These are phyloP conservation scores for Phlebiopsis flavidoalba DNA, from an alignment of 768 basidiomycete genomes.

Conservation along the genomic window DNA sequence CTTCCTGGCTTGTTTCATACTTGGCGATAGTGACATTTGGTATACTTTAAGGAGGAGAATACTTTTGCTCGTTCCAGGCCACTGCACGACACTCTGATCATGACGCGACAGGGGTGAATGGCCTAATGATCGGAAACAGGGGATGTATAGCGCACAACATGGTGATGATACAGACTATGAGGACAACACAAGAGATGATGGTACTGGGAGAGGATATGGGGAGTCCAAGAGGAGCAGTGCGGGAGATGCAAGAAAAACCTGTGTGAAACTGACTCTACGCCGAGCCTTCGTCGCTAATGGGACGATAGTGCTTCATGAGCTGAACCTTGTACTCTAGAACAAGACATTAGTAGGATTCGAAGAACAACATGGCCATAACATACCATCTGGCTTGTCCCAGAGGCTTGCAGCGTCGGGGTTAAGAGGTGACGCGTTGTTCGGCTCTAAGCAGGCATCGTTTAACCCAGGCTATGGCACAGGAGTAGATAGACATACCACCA, in stretches of 20 bases:
- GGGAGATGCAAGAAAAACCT: background rate
- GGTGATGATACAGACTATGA: constrained; percentile 4
- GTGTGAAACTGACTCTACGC: constrained; percentile 19
- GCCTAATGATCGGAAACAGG: background rate
- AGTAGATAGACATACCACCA: constrained; percentile 52
- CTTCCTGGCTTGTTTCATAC: no score
- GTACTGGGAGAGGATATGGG: background rate
- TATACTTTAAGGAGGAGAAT: no score
- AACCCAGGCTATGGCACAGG: background rate
- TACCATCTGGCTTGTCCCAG: constrained; percentile 72
- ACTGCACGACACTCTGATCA: no score
- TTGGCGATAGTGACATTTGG: no score
- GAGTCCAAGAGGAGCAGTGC: constrained; percentile 9
- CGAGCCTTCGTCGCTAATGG: constrained; percentile 30
- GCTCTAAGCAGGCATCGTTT: constrained; percentile 48
- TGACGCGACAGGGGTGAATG: background rate
- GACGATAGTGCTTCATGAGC: constrained; percentile 68
- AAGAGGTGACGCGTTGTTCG: constrained; percentile 88
- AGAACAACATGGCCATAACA: constrained; percentile 11
- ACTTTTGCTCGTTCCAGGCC: no score
- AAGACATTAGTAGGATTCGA: constrained; percentile 3
- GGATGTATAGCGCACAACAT: background rate
- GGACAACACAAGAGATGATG: background rate
- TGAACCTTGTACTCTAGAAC: constrained; percentile 63
- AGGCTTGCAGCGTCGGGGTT: constrained; percentile 82